phyloP scores from a whole-genome alignment of 371 early-diverging fungal species.

The Mortierella sp. region DNA sequence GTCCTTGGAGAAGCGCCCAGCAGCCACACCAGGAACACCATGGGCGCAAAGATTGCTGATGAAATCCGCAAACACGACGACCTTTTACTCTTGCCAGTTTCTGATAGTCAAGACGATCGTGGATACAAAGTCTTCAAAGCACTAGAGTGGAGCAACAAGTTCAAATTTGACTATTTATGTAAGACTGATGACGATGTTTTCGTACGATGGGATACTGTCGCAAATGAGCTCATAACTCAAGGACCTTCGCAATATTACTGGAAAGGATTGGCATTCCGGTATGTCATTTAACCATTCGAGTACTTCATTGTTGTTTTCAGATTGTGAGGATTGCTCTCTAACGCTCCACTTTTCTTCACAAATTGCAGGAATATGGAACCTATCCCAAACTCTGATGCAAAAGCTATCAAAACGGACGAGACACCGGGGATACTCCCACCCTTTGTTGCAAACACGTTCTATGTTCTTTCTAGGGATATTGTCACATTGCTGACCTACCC shows the following conservation, averaged over 20 bases:
- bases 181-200: constrained; percentile 75
- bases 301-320: neutral
- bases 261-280: constrained; percentile 73
- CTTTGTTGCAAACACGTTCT: constrained; percentile 66
- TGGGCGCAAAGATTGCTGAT: constrained; percentile 58
- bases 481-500: constrained; percentile 60
- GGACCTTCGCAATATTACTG: constrained; percentile 63
- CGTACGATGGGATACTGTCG: constrained; percentile 68
- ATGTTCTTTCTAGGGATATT: constrained; percentile 65
- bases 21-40: constrained; percentile 55
- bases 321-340: neutral
- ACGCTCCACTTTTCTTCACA: neutral
- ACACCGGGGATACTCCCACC: constrained; percentile 66
- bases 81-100: constrained; percentile 66
- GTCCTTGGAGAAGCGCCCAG: constrained; percentile 69
- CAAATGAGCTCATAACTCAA: constrained; percentile 57
- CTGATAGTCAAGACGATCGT: constrained; percentile 60
- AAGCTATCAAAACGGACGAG: constrained; percentile 61
- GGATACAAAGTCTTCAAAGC: constrained; percentile 68
- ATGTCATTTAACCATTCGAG: constrained; percentile 6
- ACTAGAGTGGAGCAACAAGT: constrained; percentile 62
- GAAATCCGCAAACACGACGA: constrained; percentile 65
- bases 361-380: constrained; percentile 54
- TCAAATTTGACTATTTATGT: constrained; percentile 66
- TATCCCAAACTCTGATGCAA: constrained; percentile 53